Evolutionary conservation across 1,284 basidiomycete genomes (phyloP).

Genomic region (Ganoderma meredithae): DNA sequence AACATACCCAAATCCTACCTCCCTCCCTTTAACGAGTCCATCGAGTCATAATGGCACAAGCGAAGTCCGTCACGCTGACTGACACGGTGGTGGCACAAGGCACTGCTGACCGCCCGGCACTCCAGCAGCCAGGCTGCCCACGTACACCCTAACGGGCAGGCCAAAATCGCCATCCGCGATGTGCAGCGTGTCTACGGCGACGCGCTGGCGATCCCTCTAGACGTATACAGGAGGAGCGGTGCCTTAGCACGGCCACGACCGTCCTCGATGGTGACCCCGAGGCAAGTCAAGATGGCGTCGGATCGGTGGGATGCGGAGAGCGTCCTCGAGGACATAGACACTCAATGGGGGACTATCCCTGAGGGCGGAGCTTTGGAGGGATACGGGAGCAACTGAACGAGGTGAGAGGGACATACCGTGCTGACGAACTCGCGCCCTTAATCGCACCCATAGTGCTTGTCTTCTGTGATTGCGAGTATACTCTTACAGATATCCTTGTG

Average conservation of each 20-base stretch:
- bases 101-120: not conserved
- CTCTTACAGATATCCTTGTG: not conserved
- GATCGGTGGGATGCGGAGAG: conserved; percentile 13
- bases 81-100: not conserved
- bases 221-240: not conserved
- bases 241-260: conserved; percentile 1
- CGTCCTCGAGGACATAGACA: conserved; percentile 20
- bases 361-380: conserved; percentile 13
- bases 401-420: not conserved
- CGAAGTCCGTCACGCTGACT: not conserved
- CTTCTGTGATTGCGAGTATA: not conserved
- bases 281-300: conserved; percentile 10
- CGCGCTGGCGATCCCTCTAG: conserved; percentile 1
- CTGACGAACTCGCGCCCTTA: not conserved
- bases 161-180: conserved; percentile 15
- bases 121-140: not conserved
- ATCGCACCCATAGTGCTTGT: not conserved
- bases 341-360: conserved; percentile 16
- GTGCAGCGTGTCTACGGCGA: conserved; percentile 12
- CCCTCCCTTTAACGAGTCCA: no score
- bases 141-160: conserved; percentile 16
- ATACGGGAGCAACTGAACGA: not conserved
- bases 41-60: not conserved
- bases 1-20: not conserved
- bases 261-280: conserved; percentile 12